Percentiles rank a stretch among this genome's conserved stretches.
These are phyloP conservation scores for Halteria grandinella DNA, from an alignment of 73 alveolate genomes.

Conservation along the genomic window DNA sequence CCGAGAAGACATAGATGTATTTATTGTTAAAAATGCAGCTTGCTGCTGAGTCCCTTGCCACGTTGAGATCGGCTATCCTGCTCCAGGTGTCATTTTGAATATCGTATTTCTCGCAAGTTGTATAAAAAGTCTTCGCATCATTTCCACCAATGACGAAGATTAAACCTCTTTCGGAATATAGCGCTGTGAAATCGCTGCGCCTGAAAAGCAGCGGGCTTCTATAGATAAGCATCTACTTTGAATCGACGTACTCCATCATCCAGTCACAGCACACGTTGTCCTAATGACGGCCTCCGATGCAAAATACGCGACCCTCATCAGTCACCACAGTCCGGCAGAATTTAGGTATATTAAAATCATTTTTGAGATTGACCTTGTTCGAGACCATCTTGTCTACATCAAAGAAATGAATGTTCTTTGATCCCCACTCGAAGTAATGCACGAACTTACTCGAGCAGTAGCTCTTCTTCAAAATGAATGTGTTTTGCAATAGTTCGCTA, in stretches of 20 bases:
- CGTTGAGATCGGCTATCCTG: constrained; percentile 67
- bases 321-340: constrained; percentile 74
- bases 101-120: constrained; percentile 71
- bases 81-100: constrained; percentile 72
- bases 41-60: constrained; percentile 72
- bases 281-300: constrained; percentile 71
- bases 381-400: constrained; percentile 55
- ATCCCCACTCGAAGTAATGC: constrained; percentile 72
- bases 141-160: constrained; percentile 67
- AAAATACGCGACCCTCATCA: constrained; percentile 67
- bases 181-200: constrained; percentile 65
- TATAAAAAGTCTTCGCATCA: constrained; percentile 69
- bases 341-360: constrained; percentile 64
- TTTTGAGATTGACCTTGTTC: constrained; percentile 45
- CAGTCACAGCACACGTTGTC: constrained; percentile 74
- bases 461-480: constrained; percentile 63
- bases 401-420: constrained; percentile 64
- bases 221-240: constrained; percentile 50
- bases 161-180: constrained; percentile 67
- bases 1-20: constrained; percentile 67
- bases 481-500: constrained; percentile 64
- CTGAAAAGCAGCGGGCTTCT: constrained; percentile 61
- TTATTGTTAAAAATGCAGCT: constrained; percentile 63
- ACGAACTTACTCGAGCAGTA: constrained; percentile 61
- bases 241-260: constrained; percentile 68